Percentiles rank a stretch among this genome's conserved stretches.
Conservation (phyloP, 2,329 filamentous ascomycete genomes). For the Aspergillus sp. region DNA sequence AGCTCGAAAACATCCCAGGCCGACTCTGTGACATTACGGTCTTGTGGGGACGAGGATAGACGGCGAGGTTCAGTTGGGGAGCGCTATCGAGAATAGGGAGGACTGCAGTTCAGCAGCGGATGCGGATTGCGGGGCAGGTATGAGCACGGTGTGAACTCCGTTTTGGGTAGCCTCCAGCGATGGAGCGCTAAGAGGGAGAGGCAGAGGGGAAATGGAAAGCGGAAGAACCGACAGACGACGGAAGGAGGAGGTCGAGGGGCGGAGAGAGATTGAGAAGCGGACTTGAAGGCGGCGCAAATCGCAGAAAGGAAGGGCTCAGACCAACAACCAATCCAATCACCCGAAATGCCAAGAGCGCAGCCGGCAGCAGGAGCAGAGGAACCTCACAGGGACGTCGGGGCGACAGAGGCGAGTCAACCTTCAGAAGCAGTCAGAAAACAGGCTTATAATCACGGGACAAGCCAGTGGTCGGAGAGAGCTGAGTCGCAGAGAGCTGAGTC, state of each 20-base stretch:
- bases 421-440: slow-evolving; percentile 10
- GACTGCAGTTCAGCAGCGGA: slow-evolving; percentile 38
- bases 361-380: slow-evolving; percentile 12
- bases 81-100: slow-evolving; percentile 34
- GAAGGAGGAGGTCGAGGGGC: slow-evolving; percentile 15
- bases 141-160: slow-evolving; percentile 40
- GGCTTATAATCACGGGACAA: too few species aligned
- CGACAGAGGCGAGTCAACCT: slow-evolving; percentile 4
- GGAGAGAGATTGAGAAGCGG: slow-evolving; percentile 22
- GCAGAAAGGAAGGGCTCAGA: slow-evolving; percentile 15
- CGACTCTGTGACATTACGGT: slow-evolving; percentile 76
- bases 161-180: slow-evolving; percentile 41
- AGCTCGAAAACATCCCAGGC: slow-evolving; percentile 74
- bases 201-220: slow-evolving; percentile 23
- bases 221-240: slow-evolving; percentile 26
- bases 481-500: slow-evolving; percentile 13
- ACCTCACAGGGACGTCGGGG: slow-evolving; percentile 3
- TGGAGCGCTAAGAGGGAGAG: slow-evolving; percentile 21
- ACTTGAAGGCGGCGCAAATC: slow-evolving; percentile 15
- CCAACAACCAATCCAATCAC: slow-evolving; percentile 15
- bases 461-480: slow-evolving; percentile 9
- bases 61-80: slow-evolving; percentile 10
- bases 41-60: slow-evolving; percentile 13
- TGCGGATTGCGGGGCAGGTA: slow-evolving; percentile 33
- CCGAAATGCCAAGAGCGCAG: slow-evolving; percentile 22